These are phyloP conservation scores for Candida gorgasii DNA, from an alignment of 805 yeast species.

Conservation along the genomic window DNA sequence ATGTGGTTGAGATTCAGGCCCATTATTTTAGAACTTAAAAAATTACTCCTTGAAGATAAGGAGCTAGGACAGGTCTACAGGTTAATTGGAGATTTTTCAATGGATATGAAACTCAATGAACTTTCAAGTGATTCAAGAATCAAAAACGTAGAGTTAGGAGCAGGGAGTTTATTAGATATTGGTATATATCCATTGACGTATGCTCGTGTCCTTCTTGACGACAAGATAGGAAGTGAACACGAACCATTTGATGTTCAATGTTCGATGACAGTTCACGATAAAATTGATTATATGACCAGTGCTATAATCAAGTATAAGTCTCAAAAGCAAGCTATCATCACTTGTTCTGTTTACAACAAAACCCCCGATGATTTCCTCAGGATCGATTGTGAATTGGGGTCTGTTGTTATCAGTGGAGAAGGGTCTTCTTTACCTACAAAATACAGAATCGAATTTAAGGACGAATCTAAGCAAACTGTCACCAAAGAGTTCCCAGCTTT, in stretches of 20 bases:
- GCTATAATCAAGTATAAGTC: no score
- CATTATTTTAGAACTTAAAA: constrained; percentile 30
- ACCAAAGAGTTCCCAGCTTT: constrained; percentile 26
- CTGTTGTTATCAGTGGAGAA: constrained; percentile 13
- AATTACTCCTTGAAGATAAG: constrained; percentile 38
- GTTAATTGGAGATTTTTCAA: constrained; percentile 40
- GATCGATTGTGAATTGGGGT: no score
- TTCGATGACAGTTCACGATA: no score
- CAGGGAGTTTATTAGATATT: constrained; percentile 56
- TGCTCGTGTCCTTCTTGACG: constrained; percentile 24
- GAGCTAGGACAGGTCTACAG: constrained; percentile 48
- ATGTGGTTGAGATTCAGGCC: constrained; percentile 59
- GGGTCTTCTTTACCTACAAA: constrained; percentile 17
- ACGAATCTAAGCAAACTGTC: constrained; percentile 26
- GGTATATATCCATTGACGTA: constrained; percentile 54
- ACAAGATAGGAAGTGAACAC: constrained; percentile 15
- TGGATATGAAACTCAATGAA: not conserved
- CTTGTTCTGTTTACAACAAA: no score
- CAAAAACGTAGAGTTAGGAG: constrained; percentile 45
- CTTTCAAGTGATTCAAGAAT: constrained; percentile 30
- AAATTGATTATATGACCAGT: no score
- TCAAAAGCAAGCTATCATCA: no score
- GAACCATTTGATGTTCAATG: not conserved
- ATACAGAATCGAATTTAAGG: constrained; percentile 23
- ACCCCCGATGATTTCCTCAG: no score